Evolutionary conservation across 2,329 filamentous ascomycete species (phyloP).

Genomic region (Verticillium dahliae): DNA sequence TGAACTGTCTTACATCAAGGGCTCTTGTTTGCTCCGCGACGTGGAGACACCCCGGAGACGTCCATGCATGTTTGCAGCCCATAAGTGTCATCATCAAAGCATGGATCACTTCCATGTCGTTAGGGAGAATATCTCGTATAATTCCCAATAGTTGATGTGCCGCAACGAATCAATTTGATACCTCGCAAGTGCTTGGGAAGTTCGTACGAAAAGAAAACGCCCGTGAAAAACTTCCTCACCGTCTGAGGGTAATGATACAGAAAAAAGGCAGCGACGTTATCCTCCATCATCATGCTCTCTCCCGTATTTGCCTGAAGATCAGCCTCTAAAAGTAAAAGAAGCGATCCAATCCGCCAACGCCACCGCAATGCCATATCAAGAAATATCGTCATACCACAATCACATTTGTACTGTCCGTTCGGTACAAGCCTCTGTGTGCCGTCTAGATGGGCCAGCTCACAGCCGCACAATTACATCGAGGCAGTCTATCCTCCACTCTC

Average conservation of each 20-base stretch:
- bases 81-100: too few species aligned
- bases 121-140: too few species aligned
- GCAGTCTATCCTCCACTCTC: constrained; percentile 88
- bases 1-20: too few species aligned
- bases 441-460: constrained; percentile 26
- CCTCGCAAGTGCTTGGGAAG: too few species aligned
- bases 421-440: background rate
- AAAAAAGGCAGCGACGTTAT: background rate
- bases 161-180: too few species aligned
- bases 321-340: too few species aligned
- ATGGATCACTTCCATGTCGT: too few species aligned
- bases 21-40: too few species aligned
- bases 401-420: background rate
- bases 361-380: background rate
- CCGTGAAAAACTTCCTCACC: background rate
- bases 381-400: background rate
- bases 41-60: too few species aligned
- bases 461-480: constrained; percentile 81
- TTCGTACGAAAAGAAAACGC: too few species aligned
- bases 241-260: background rate
- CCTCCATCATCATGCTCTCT: background rate
- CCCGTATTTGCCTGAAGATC: background rate
- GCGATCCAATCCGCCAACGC: background rate
- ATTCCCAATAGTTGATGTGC: too few species aligned
- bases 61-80: too few species aligned